phyloP scores from a whole-genome alignment of 768 basidiomycete species.

The Peribolospora kevripleyi region DNA sequence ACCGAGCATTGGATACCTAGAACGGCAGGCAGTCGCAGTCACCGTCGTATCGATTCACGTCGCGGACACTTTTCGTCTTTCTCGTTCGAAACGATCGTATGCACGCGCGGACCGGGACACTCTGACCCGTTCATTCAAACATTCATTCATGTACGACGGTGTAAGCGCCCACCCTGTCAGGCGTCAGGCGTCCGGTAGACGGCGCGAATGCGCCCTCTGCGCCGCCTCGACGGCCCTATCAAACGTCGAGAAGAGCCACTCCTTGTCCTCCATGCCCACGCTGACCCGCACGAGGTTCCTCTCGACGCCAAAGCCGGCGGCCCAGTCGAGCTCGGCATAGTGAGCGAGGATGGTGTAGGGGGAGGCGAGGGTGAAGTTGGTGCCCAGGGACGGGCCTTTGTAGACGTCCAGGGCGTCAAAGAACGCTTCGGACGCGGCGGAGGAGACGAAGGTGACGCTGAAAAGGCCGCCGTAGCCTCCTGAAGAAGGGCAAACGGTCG shows the following conservation, averaged over 20 bases:
- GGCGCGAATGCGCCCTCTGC: slow-evolving; percentile 23
- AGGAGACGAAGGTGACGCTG: slow-evolving; percentile 37
- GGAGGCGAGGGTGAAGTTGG: slow-evolving; percentile 84
- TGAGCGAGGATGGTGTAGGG: slow-evolving; percentile 87
- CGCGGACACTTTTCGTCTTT: too few species aligned
- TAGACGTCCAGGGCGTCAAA: slow-evolving; percentile 46
- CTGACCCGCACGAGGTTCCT: slow-evolving; percentile 59
- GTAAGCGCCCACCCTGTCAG: too few species aligned
- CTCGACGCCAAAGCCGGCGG: slow-evolving; percentile 63
- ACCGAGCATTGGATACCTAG: too few species aligned
- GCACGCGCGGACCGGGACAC: too few species aligned
- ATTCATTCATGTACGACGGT: too few species aligned
- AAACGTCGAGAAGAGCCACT: slow-evolving; percentile 35
- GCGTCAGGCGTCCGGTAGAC: not conserved
- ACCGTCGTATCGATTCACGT: too few species aligned
- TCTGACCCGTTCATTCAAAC: too few species aligned
- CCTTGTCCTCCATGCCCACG: slow-evolving; percentile 63
- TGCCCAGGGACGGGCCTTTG: slow-evolving; percentile 66
- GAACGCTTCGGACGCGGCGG: slow-evolving; percentile 21
- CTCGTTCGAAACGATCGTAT: too few species aligned
- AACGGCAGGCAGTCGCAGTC: too few species aligned
- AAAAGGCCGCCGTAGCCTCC: slow-evolving; percentile 25
- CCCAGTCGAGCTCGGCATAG: slow-evolving; percentile 75
- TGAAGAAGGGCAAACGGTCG: not conserved
- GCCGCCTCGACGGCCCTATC: slow-evolving; percentile 45